These are phyloP conservation scores for Golubevia pallescens DNA, from an alignment of 1,284 basidiomycete genomes.

Conservation along the genomic window DNA sequence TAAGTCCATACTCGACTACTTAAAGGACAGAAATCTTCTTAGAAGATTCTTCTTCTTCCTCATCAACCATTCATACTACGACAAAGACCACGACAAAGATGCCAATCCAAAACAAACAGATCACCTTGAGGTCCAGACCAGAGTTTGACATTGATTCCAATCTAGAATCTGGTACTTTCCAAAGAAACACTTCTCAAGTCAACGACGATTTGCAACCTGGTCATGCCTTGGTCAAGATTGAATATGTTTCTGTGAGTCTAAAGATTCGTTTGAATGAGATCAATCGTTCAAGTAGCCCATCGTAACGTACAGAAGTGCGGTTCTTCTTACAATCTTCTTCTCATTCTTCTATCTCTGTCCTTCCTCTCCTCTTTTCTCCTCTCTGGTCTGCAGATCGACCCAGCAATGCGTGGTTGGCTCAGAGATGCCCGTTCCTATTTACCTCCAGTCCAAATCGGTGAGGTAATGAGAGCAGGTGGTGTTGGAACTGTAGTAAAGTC, in stretches of 20 bases:
- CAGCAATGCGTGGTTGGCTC: conserved; percentile 84
- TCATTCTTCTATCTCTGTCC: neutral
- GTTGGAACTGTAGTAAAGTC: conserved; percentile 73
- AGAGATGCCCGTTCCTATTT: conserved; percentile 70
- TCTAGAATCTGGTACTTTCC: neutral
- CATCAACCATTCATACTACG: neutral
- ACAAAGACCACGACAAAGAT: neutral
- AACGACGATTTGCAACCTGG: conserved; percentile 68
- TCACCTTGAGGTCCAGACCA: neutral
- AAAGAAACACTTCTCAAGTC: conserved; percentile 47
- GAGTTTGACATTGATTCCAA: neutral
- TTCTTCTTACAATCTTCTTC: neutral
- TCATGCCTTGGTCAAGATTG: conserved; percentile 76
- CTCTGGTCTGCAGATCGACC: conserved; percentile 69
- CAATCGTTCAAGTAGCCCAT: too few relatives aligned
- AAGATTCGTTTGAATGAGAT: too few relatives aligned
- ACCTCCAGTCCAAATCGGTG: conserved; percentile 76
- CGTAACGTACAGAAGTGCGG: too few relatives aligned
- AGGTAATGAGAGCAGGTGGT: conserved; percentile 76
- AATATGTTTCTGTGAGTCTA: conserved; percentile 70
- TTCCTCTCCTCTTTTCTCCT: neutral
- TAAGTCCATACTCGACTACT: too few relatives aligned
- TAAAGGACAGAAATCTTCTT: neutral
- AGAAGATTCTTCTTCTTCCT: neutral
- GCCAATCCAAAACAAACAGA: neutral